phyloP scores from a whole-genome alignment of 116 monocot genomes.

The Papilionanthe hybrid region DNA sequence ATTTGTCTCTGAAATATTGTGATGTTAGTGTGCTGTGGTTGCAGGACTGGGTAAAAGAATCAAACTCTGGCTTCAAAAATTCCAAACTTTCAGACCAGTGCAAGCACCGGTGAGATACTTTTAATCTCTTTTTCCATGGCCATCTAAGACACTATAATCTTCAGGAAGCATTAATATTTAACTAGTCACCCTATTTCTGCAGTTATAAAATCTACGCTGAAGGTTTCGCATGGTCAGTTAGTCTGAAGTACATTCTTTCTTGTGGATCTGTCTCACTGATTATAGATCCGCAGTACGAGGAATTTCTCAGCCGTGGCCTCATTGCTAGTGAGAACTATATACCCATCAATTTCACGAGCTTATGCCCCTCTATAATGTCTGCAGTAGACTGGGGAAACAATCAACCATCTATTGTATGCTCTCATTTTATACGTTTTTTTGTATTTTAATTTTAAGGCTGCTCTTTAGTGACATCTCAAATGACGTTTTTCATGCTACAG shows the following conservation, averaged over 20 bases:
- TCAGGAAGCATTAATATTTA: neutral
- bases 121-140: neutral
- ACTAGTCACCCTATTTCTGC: neutral
- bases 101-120: conserved; percentile 31
- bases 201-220: conserved; percentile 63
- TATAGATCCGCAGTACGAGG: conserved; percentile 38
- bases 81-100: conserved; percentile 48
- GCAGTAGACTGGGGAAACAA: conserved; percentile 51
- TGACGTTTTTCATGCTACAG: too few relatives aligned
- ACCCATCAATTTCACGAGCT: conserved; percentile 14
- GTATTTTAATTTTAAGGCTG: neutral
- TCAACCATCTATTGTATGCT: conserved; percentile 22
- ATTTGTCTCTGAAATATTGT: neutral
- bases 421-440: neutral
- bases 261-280: conserved; percentile 49
- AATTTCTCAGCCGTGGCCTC: conserved; percentile 45
- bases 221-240: conserved; percentile 65
- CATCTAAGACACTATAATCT: conserved; percentile 2
- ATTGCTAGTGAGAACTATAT: conserved; percentile 30
- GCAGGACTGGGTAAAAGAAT: conserved; percentile 47
- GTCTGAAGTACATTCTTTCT: conserved; percentile 54
- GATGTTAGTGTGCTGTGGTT: neutral
- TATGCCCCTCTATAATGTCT: conserved; percentile 37
- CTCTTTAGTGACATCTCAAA: too few relatives aligned
- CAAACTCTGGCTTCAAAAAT: conserved; percentile 27